phyloP scores from a whole-genome alignment of 495 filamentous ascomycete genomes.

The Daldinia vernicosa region DNA sequence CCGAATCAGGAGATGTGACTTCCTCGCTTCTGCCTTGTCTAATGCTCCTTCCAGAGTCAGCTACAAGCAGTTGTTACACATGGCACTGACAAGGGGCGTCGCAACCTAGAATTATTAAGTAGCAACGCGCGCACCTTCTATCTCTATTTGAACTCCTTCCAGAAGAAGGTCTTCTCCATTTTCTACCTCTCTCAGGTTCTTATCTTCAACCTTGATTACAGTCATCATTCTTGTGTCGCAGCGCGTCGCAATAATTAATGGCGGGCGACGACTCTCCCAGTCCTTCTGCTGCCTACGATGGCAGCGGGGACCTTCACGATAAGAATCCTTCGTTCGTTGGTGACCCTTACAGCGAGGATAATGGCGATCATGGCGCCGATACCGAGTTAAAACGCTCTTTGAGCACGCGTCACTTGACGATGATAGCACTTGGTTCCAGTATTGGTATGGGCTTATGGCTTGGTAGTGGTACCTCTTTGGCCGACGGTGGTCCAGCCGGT shows the following conservation, averaged over 20 bases:
- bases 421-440: slow-evolving; percentile 69
- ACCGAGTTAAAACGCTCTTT: slow-evolving; percentile 37
- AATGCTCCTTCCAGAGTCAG: neutral
- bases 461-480: slow-evolving; percentile 65
- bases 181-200: neutral
- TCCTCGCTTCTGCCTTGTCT: neutral
- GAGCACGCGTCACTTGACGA: slow-evolving; percentile 62
- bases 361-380: slow-evolving; percentile 32
- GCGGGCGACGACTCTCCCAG: neutral
- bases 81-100: neutral
- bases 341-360: neutral
- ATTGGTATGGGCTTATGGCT: slow-evolving; percentile 74
- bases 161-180: neutral
- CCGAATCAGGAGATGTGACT: neutral
- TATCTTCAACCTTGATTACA: neutral
- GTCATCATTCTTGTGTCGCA: neutral
- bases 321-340: slow-evolving; percentile 9
- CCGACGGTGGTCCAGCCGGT: slow-evolving; percentile 65
- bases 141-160: neutral
- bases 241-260: neutral
- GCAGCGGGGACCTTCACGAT: slow-evolving; percentile 10
- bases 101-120: neutral
- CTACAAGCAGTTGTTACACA: neutral
- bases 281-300: neutral
- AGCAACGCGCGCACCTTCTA: neutral